A percentile compares a stretch with the other conserved stretches of the same genome.
Evolutionary conservation across 2,329 filamentous ascomycete genomes (phyloP).

Genomic region (Hypoxylon sp.): DNA sequence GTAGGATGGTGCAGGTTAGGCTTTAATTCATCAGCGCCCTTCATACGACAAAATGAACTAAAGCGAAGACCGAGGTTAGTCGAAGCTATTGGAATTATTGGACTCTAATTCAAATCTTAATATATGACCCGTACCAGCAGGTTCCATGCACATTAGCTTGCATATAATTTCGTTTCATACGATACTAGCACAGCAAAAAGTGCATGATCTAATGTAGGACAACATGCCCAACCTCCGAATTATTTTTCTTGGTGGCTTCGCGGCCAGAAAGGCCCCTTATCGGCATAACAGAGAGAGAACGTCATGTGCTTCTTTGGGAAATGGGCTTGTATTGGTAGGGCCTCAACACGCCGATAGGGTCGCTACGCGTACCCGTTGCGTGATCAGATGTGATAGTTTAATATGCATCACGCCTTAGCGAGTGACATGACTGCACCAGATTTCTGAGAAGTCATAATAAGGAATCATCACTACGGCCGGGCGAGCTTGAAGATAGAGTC

Average conservation of each 20-base stretch:
- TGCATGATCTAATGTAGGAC: background rate
- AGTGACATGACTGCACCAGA: conserved; percentile 12
- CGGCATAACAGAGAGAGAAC: background rate
- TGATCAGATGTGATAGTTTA: background rate
- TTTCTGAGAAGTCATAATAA: conserved; percentile 20
- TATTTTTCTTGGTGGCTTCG: background rate
- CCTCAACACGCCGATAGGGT: background rate
- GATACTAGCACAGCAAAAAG: background rate
- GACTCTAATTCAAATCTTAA: background rate
- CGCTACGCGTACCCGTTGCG: background rate
- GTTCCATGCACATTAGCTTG: background rate
- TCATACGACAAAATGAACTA: background rate
- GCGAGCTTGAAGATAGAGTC: background rate
- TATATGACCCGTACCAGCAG: no score
- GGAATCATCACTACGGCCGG: background rate
- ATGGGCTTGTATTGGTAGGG: background rate
- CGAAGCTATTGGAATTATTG: background rate
- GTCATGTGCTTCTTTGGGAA: background rate
- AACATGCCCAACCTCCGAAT: background rate
- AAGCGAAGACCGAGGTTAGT: background rate
- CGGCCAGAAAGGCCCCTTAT: background rate
- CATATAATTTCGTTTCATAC: background rate
- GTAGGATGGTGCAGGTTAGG: background rate
- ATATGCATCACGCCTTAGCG: conserved; percentile 4
- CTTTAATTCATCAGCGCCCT: background rate